Percentiles rank a stretch among this genome's conserved stretches.
These are phyloP conservation scores for Rhizomucor miehei DNA, from an alignment of 371 early-diverging fungal species.

Conservation along the genomic window DNA sequence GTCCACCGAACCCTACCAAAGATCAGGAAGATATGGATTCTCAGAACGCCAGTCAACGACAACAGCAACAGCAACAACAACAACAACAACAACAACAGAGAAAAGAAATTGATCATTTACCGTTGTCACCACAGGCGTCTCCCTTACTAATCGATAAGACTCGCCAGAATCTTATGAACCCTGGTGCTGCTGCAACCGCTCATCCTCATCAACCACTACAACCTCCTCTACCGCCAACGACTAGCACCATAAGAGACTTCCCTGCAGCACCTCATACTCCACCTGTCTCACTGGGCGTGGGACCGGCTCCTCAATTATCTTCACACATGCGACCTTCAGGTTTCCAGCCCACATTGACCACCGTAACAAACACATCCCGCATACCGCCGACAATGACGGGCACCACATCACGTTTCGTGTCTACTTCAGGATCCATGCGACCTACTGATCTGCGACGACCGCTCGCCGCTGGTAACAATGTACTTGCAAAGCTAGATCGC, in stretches of 20 bases:
- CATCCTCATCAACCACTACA: too few species aligned
- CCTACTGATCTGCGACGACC: constrained; percentile 9
- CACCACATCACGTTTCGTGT: constrained; percentile 14
- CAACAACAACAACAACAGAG: background rate
- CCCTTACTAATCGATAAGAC: too few species aligned
- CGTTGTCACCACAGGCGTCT: too few species aligned
- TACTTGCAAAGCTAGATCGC: constrained; percentile 22
- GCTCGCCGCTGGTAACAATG: constrained; percentile 24
- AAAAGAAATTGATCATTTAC: too few species aligned
- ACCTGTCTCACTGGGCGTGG: too few species aligned
- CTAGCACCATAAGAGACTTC: too few species aligned
- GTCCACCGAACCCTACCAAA: background rate
- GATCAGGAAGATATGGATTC: constrained; percentile 1
- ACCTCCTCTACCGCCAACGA: too few species aligned
- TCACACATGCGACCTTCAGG: constrained; percentile 21
- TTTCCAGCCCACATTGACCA: constrained; percentile 12
- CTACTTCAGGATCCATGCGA: constrained; percentile 13
- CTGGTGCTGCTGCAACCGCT: too few species aligned
- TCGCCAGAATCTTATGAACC: too few species aligned
- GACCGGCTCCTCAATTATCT: constrained; percentile 1
- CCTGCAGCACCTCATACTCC: too few species aligned
- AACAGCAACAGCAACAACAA: constrained; percentile 3
- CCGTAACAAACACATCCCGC: background rate
- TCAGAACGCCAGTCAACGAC: constrained; percentile 4
- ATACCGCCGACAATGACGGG: too few species aligned